These are phyloP conservation scores for Canavalia gladiata DNA, from an alignment of 306 rosid genomes.

Conservation along the genomic window DNA sequence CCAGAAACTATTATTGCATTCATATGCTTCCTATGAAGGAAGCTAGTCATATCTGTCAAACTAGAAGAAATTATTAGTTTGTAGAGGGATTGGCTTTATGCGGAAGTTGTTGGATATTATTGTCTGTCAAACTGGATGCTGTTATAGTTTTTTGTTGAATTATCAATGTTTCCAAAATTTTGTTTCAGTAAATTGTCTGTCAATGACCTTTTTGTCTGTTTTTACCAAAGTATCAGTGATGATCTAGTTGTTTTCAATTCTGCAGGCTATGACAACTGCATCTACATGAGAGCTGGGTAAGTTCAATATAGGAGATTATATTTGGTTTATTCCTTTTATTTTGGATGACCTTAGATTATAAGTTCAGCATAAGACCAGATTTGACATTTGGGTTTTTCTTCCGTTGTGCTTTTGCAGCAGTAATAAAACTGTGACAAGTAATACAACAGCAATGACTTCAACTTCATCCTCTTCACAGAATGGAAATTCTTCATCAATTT, in stretches of 20 bases:
- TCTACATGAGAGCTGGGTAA: slow-evolving; percentile 84
- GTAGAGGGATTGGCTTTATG: not conserved
- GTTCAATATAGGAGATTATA: slow-evolving; percentile 39
- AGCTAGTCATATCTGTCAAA: slow-evolving; percentile 8
- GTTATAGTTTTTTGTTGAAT: not conserved
- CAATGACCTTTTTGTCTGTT: not conserved
- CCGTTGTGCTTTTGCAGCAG: slow-evolving; percentile 57
- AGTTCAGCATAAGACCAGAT: not conserved
- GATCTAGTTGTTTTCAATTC: slow-evolving; percentile 23
- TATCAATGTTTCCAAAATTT: not conserved
- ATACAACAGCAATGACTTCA: slow-evolving; percentile 80
- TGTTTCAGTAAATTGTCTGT: not conserved
- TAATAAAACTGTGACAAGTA: slow-evolving; percentile 71
- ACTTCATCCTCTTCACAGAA: slow-evolving; percentile 62
- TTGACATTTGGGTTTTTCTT: slow-evolving; percentile 46
- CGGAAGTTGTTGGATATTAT: slow-evolving; percentile 26
- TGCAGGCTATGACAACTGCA: slow-evolving; percentile 91
- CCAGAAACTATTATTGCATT: slow-evolving; percentile 28
- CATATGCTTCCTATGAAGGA: slow-evolving; percentile 13
- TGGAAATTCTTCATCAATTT: slow-evolving; percentile 50
- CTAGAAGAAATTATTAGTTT: slow-evolving; percentile 6
- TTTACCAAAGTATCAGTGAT: slow-evolving; percentile 23
- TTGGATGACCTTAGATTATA: not conserved
- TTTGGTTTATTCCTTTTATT: slow-evolving; percentile 21
- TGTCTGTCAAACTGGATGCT: not conserved